Evolutionary conservation across 2,329 filamentous ascomycete genomes (phyloP).

Genomic region (Neonectria coccinea): DNA sequence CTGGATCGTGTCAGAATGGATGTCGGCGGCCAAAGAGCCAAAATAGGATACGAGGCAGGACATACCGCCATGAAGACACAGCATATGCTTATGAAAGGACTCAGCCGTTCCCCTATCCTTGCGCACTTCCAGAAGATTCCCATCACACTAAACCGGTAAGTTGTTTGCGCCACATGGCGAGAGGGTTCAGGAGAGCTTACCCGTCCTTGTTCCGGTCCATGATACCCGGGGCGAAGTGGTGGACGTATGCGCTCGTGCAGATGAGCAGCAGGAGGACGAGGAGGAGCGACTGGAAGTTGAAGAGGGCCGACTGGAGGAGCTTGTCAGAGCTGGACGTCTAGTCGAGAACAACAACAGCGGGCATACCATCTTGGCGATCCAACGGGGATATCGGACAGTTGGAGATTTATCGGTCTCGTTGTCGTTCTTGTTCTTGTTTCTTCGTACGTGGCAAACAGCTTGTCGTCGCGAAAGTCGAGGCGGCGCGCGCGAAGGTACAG

Average conservation of each 20-base stretch:
- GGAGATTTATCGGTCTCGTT: conserved; percentile 6
- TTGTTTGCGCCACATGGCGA: background rate
- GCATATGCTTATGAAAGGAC: conserved; percentile 94
- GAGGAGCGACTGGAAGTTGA: conserved; percentile 98
- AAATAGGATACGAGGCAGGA: conserved; percentile 23
- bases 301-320: conserved; percentile 82
- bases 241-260: conserved; percentile 94
- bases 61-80: conserved; percentile 93
- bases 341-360: conserved; percentile 1
- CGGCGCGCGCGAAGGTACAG: conserved; percentile 23
- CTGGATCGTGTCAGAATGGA: conserved; percentile 37
- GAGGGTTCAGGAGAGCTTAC: conserved; percentile 60
- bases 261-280: conserved; percentile 94
- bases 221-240: conserved; percentile 87
- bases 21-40: background rate
- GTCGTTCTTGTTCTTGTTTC: background rate
- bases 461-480: conserved; percentile 30
- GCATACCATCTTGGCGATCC: conserved; percentile 45
- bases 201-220: conserved; percentile 95
- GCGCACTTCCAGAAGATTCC: conserved; percentile 98
- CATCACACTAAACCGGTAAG: conserved; percentile 67
- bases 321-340: conserved; percentile 29
- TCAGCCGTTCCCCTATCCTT: conserved; percentile 89
- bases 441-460: conserved; percentile 16
- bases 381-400: background rate